Conservation (phyloP, 2,329 filamentous ascomycete genomes). For the Calycina herbarum region DNA sequence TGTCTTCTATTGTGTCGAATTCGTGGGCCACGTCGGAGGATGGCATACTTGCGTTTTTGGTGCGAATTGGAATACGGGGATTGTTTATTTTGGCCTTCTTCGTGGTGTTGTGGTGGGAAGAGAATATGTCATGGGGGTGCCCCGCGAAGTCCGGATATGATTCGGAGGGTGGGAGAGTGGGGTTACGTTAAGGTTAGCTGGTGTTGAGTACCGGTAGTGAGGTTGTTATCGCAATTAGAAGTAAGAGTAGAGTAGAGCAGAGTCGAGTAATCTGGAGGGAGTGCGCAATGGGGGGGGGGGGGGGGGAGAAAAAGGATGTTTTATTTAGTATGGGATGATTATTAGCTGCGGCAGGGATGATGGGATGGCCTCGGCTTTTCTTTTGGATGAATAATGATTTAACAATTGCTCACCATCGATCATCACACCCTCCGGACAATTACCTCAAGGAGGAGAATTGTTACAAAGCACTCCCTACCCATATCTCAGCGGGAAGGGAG, state of each 20-base stretch:
- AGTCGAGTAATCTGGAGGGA: too few relatives aligned
- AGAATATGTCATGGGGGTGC: constrained; percentile 11
- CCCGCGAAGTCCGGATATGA: constrained; percentile 21
- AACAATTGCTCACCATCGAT: not conserved
- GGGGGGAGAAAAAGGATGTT: too few relatives aligned
- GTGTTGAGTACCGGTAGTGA: not conserved
- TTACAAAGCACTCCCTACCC: not conserved
- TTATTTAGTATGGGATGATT: not conserved
- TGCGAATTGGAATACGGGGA: not conserved
- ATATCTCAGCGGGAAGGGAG: not conserved
- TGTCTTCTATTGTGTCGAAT: constrained; percentile 66
- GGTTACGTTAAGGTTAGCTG: not conserved
- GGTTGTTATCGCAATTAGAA: not conserved
- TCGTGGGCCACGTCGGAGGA: constrained; percentile 38
- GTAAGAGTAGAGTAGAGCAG: too few relatives aligned
- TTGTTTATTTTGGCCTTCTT: not conserved
- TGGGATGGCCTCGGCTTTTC: not conserved
- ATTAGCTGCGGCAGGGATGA: not conserved
- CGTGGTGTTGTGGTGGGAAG: not conserved
- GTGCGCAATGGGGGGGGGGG: too few relatives aligned
- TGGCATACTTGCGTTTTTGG: constrained; percentile 30
- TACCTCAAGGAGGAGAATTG: not conserved
- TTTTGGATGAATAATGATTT: not conserved
- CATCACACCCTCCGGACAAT: too few relatives aligned
- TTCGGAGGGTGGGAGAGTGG: constrained; percentile 13